Percentiles rank a stretch among this genome's conserved stretches.
These are phyloP conservation scores for Cystobasidium onofrii DNA, from an alignment of 768 basidiomycete genomes.

Conservation along the genomic window DNA sequence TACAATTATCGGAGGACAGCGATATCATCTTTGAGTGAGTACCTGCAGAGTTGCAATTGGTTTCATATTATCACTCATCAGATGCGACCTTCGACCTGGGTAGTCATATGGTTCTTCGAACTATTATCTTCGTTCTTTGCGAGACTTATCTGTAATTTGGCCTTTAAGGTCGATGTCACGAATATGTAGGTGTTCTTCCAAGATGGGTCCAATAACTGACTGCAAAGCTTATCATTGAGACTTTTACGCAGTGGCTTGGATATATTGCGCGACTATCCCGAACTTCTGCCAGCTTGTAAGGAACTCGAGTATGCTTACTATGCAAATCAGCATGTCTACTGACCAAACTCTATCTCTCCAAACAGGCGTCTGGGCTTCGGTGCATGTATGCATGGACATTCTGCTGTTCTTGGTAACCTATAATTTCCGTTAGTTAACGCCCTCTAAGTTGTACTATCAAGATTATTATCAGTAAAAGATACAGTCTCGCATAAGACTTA, in stretches of 20 bases:
- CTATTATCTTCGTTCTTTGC: constrained; percentile 46
- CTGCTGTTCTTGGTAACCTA: constrained; percentile 25
- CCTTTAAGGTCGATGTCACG: constrained; percentile 46
- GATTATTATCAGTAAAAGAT: too few relatives aligned
- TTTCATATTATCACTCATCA: too few relatives aligned
- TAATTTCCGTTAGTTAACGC: constrained; percentile 25
- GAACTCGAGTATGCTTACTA: background rate
- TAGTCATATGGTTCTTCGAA: constrained; percentile 47
- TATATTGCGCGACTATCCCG: constrained; percentile 48
- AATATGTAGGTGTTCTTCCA: constrained; percentile 28
- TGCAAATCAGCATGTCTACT: too few relatives aligned
- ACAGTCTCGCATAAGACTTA: background rate
- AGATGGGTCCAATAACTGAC: background rate
- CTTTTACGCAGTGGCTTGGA: constrained; percentile 44
- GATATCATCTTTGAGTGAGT: constrained; percentile 43
- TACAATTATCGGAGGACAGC: constrained; percentile 49
- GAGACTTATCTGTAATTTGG: constrained; percentile 43
- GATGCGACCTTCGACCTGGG: too few relatives aligned
- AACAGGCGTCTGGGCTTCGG: constrained; percentile 44
- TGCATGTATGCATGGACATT: constrained; percentile 48
- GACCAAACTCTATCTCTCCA: too few relatives aligned
- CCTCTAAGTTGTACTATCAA: too few relatives aligned
- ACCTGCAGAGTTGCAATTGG: too few relatives aligned
- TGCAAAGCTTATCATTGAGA: background rate
- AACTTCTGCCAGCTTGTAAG: constrained; percentile 38